Evolutionary conservation across 1,139 yeast genomes (phyloP), one percentile per base, ranked within the genome.

Genomic region (Wickerhamomyces sp.): DNA sequence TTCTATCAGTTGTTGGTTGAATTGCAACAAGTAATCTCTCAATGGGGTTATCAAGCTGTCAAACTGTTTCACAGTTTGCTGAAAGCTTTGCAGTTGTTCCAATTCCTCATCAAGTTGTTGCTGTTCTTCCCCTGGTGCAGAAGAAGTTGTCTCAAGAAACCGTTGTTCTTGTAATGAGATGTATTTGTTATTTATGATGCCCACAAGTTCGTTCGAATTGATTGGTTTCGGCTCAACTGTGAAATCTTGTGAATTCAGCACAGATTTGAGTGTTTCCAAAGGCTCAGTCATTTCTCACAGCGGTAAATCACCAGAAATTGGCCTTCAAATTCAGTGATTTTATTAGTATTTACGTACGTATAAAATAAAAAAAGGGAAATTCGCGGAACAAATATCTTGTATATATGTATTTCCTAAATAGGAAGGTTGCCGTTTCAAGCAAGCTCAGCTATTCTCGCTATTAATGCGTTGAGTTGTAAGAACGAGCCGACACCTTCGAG

Each of bases 401-500:
- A n/a, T n/a, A n/a, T n/a, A n/a, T n/a, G n/a, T n/a, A n/a, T n/a
- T n/a, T n/a, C n/a, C n/a, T n/a, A n/a, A n/a, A n/a, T n/a, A n/a
- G n/a, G n/a, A n/a, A n/a, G n/a, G n/a, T n/a, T n/a, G n/a, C n/a
- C n/a, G n/a, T n/a, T n/a, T n/a, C n/a, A n/a, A n/a, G n/a, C n/a
- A n/a, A 24, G 33, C 27, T 49, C 52, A 2, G 54, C 46, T n/a
- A 68, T 56, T 57, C 83, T 81, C 17, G 95, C 84, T 39, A 88
- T 64, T 67, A 94, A 70, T 7, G 96, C 96, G 40, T 88, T 81
- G 46, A 92, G 64, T 59, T 92, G 99, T 47, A 92, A 65, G 57
- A 83, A 85, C 0, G 95, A 81, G 9, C 88, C 77, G 2, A 94
- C 95, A 43, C 99, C 99, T 61, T 92, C 98, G 42, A 92, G 70